These are phyloP conservation scores for Tolypocladium paradoxum DNA, from an alignment of 2,329 filamentous ascomycete genomes.

Conservation along the genomic window DNA sequence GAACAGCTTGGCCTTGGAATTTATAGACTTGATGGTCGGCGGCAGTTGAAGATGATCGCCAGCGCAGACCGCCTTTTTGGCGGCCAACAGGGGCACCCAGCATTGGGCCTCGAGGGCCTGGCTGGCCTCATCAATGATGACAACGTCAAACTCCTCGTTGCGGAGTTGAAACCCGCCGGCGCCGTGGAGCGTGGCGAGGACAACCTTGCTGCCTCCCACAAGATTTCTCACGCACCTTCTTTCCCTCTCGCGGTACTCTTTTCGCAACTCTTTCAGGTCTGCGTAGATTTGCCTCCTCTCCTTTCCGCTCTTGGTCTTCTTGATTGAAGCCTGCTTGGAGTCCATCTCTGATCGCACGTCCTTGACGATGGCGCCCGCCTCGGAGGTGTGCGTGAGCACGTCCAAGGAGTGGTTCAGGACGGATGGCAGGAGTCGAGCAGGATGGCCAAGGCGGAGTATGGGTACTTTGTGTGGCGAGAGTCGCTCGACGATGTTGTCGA, in stretches of 20 bases:
- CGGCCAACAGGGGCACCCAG: constrained; percentile 80
- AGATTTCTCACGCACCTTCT: constrained; percentile 68
- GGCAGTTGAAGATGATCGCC: constrained; percentile 92
- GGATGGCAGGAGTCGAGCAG: constrained; percentile 77
- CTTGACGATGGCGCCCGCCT: constrained; percentile 78
- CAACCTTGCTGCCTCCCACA: constrained; percentile 69
- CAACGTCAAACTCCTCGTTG: constrained; percentile 76
- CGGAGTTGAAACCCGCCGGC: constrained; percentile 77
- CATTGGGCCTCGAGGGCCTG: constrained; percentile 94
- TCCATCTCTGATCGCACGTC: constrained; percentile 93
- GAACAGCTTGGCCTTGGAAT: constrained; percentile 34
- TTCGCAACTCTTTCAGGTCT: constrained; percentile 74
- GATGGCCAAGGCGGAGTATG: constrained; percentile 84
- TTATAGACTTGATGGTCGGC: constrained; percentile 81
- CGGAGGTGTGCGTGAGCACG: constrained; percentile 79
- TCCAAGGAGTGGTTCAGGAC: constrained; percentile 87
- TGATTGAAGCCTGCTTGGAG: constrained; percentile 75
- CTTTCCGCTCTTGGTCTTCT: constrained; percentile 71
- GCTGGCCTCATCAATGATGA: constrained; percentile 92
- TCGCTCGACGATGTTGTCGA: constrained; percentile 96
- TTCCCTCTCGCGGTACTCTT: constrained; percentile 82
- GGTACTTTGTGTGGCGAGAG: constrained; percentile 75
- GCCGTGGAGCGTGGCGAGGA: constrained; percentile 86
- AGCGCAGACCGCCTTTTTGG: constrained; percentile 77
- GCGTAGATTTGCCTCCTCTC: constrained; percentile 75